These are phyloP conservation scores for Nicotiana benthamiana DNA, from an alignment of 257 asterid genomes.

Conservation along the genomic window DNA sequence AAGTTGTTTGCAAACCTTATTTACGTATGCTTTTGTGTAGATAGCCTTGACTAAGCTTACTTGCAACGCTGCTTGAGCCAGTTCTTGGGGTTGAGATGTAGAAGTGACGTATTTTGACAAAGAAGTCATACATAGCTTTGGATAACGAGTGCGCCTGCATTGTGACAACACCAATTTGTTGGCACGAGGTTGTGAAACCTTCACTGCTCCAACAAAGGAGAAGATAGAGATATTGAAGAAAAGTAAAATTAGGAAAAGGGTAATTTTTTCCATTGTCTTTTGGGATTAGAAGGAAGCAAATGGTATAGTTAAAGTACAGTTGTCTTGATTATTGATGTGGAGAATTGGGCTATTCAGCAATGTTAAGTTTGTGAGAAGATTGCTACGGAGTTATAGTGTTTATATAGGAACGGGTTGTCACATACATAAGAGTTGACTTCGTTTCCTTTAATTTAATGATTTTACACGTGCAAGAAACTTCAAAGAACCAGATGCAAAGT, in stretches of 20 bases:
- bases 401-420: conserved; percentile 25
- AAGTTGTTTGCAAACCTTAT: conserved; percentile 31
- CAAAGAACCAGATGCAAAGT: neutral
- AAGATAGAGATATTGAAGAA: conserved; percentile 13
- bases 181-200: neutral
- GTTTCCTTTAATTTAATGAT: neutral
- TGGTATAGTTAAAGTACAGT: too few species aligned
- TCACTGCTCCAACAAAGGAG: conserved; percentile 14
- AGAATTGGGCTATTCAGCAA: neutral
- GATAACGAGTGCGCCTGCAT: conserved; percentile 39
- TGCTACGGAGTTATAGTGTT: conserved; percentile 6
- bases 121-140: conserved; percentile 26
- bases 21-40: conserved; percentile 36
- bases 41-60: conserved; percentile 44
- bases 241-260: conserved; percentile 13
- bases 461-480: conserved; percentile 3
- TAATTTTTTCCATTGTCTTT: conserved; percentile 13
- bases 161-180: conserved; percentile 33
- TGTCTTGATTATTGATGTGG: neutral
- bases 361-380: neutral
- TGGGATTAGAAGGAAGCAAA: neutral
- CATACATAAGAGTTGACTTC: conserved; percentile 7
- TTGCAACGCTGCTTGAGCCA: conserved; percentile 44
- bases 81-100: conserved; percentile 20
- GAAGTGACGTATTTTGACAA: conserved; percentile 26